A percentile compares a stretch with the other conserved stretches of the same genome.
Conservation (phyloP, 2,329 filamentous ascomycete species). For the Drechslera avenae region DNA sequence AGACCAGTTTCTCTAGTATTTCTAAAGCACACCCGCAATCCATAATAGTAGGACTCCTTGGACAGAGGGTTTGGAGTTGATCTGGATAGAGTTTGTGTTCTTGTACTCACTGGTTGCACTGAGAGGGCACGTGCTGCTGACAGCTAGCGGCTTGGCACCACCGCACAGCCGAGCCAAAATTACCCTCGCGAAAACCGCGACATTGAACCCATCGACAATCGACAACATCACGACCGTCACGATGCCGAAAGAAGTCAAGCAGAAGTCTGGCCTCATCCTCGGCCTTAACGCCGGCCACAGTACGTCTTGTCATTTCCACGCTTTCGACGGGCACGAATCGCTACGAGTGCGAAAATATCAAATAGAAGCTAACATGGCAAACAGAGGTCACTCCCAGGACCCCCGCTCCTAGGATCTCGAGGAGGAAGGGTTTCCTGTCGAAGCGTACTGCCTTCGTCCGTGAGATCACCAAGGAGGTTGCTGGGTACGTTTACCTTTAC, state of each 20-base stretch:
- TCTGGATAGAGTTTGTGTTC: neutral
- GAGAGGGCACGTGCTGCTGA: slow-evolving; percentile 20
- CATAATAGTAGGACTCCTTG: too few species aligned
- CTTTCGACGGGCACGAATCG: slow-evolving; percentile 17
- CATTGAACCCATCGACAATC: slow-evolving; percentile 25
- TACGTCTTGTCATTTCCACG: slow-evolving; percentile 55
- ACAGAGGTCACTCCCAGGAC: slow-evolving; percentile 59
- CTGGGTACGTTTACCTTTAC: slow-evolving; percentile 68
- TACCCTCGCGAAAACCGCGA: slow-evolving; percentile 17
- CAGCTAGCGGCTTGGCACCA: slow-evolving; percentile 26
- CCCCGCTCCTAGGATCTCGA: slow-evolving; percentile 56
- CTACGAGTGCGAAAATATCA: slow-evolving; percentile 12
- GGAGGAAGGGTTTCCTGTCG: slow-evolving; percentile 94
- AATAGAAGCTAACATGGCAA: slow-evolving; percentile 33
- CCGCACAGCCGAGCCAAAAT: slow-evolving; percentile 29
- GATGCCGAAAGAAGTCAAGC: slow-evolving; percentile 61
- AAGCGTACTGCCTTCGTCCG: slow-evolving; percentile 97
- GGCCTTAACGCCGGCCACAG: slow-evolving; percentile 69
- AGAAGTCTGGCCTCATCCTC: slow-evolving; percentile 60
- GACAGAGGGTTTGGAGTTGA: neutral
- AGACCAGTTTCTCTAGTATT: too few species aligned
- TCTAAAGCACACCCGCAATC: too few species aligned
- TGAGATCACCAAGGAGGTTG: slow-evolving; percentile 97
- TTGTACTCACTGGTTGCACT: neutral
- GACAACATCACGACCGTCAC: slow-evolving; percentile 48